phyloP scores from a whole-genome alignment of 2,329 filamentous ascomycete genomes.

The Alternaria arborescens region DNA sequence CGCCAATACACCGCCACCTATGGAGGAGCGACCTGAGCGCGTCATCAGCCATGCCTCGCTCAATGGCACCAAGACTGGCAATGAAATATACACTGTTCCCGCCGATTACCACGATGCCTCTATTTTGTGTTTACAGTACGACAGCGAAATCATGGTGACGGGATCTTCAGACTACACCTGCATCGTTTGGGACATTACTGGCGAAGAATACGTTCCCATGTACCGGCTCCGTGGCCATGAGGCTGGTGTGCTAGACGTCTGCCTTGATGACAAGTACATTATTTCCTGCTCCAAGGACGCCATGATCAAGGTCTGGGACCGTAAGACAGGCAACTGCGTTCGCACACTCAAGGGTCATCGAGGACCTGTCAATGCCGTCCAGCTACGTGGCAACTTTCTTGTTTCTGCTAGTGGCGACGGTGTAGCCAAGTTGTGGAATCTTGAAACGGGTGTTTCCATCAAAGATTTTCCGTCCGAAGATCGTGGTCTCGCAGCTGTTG shows the following conservation, averaged over 20 bases:
- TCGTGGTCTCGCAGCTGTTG: slow-evolving; percentile 92
- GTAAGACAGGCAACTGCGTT: slow-evolving; percentile 76
- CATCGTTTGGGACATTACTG: slow-evolving; percentile 90
- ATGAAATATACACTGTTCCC: slow-evolving; percentile 58
- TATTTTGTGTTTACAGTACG: slow-evolving; percentile 94
- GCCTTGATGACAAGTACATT: slow-evolving; percentile 90
- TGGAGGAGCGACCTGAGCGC: slow-evolving; percentile 53
- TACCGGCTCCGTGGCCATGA: slow-evolving; percentile 79
- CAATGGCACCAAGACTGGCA: slow-evolving; percentile 57
- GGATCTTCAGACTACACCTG: slow-evolving; percentile 92
- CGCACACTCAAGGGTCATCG: slow-evolving; percentile 84
- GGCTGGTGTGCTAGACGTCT: slow-evolving; percentile 91
- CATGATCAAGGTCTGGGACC: slow-evolving; percentile 94
- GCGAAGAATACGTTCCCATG: slow-evolving; percentile 70
- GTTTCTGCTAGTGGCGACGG: slow-evolving; percentile 96
- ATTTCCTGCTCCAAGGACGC: slow-evolving; percentile 97
- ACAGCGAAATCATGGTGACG: slow-evolving; percentile 90
- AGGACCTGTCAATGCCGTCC: slow-evolving; percentile 95
- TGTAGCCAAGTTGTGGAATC: slow-evolving; percentile 93
- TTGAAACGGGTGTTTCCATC: slow-evolving; percentile 85
- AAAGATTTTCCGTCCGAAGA: slow-evolving; percentile 91
- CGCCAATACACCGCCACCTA: slow-evolving; percentile 57
- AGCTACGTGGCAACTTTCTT: slow-evolving; percentile 90
- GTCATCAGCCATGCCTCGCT: slow-evolving; percentile 57
- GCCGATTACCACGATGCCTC: slow-evolving; percentile 82